A percentile compares a stretch with the other conserved stretches of the same genome.
Conservation (phyloP, 768 basidiomycete species). For the Lepiota brunneoincarnata region DNA sequence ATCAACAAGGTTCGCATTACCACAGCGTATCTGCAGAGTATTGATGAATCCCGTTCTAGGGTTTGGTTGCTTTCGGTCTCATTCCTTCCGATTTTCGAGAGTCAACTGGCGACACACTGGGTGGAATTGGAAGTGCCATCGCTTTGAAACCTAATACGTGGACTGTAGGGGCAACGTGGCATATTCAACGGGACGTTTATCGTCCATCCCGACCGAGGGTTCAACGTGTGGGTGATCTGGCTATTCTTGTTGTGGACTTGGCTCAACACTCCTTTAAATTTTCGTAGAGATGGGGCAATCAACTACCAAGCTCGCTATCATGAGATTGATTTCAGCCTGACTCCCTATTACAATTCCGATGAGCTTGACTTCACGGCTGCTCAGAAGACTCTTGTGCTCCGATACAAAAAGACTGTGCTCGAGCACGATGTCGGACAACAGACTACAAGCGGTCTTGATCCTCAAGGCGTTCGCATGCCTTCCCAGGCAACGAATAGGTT, state of each 20-base stretch:
- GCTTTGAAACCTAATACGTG: slow-evolving; percentile 52
- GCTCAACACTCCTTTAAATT: too few relatives aligned
- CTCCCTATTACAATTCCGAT: slow-evolving; percentile 47
- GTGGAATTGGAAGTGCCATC: slow-evolving; percentile 63
- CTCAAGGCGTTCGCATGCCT: slow-evolving; percentile 41
- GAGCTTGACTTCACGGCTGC: slow-evolving; percentile 49
- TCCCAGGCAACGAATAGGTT: slow-evolving; percentile 26
- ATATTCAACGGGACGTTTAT: slow-evolving; percentile 47
- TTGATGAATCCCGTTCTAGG: too few relatives aligned
- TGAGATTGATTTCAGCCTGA: slow-evolving; percentile 54
- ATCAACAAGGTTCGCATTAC: slow-evolving; percentile 35
- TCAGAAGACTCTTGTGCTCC: slow-evolving; percentile 47
- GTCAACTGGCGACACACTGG: slow-evolving; percentile 56
- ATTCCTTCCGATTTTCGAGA: slow-evolving; percentile 57
- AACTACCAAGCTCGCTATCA: slow-evolving; percentile 64
- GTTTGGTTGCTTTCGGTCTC: slow-evolving; percentile 58
- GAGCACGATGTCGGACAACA: slow-evolving; percentile 43
- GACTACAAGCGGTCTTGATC: slow-evolving; percentile 55
- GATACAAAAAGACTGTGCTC: slow-evolving; percentile 48
- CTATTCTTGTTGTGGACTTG: neutral
- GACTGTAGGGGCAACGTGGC: slow-evolving; percentile 28
- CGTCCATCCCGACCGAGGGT: slow-evolving; percentile 59
- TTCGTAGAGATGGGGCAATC: slow-evolving; percentile 45
- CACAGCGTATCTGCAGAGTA: neutral
- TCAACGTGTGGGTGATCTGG: slow-evolving; percentile 45